A percentile compares a stretch with the other conserved stretches of the same genome.
These are phyloP conservation scores for Incumbomyces delicatus DNA, from an alignment of 2,329 filamentous ascomycete species.

Conservation along the genomic window DNA sequence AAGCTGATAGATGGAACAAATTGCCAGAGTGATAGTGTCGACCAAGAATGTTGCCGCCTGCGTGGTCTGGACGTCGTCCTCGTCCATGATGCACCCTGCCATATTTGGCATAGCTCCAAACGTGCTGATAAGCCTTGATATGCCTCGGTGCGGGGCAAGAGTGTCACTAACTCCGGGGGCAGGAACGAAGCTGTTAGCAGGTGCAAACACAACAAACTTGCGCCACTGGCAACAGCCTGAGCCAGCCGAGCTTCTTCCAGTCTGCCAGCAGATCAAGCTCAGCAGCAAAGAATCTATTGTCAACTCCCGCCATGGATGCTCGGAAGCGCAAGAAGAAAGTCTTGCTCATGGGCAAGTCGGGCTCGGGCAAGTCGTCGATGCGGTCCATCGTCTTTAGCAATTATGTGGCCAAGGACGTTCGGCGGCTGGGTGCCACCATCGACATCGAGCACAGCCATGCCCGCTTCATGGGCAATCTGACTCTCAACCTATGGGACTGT, in stretches of 20 bases:
- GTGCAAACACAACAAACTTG: background rate
- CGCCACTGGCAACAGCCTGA: too few species aligned
- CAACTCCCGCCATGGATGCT: slow-evolving; percentile 28
- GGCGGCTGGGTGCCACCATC: slow-evolving; percentile 86
- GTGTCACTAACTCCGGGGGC: background rate
- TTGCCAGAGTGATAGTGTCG: background rate
- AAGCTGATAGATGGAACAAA: too few species aligned
- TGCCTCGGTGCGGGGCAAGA: slow-evolving; percentile 2
- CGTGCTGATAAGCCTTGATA: slow-evolving; percentile 2
- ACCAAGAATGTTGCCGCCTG: background rate
- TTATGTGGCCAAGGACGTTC: slow-evolving; percentile 92
- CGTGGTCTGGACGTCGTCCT: background rate
- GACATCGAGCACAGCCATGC: slow-evolving; percentile 98
- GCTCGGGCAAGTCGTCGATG: slow-evolving; percentile 97
- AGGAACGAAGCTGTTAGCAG: background rate
- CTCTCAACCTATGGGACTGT: slow-evolving; percentile 96
- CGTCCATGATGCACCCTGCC: slow-evolving; percentile 1
- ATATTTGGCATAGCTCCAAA: background rate
- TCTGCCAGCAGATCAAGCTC: background rate
- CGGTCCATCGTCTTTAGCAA: slow-evolving; percentile 98
- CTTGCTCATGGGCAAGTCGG: slow-evolving; percentile 86
- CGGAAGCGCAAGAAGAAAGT: slow-evolving; percentile 74
- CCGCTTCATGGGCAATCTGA: slow-evolving; percentile 96
- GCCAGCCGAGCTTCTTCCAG: too few species aligned
- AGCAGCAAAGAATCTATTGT: background rate